These are phyloP conservation scores for Candida glucosophila DNA, from an alignment of 1,139 yeast genomes.

Conservation along the genomic window DNA sequence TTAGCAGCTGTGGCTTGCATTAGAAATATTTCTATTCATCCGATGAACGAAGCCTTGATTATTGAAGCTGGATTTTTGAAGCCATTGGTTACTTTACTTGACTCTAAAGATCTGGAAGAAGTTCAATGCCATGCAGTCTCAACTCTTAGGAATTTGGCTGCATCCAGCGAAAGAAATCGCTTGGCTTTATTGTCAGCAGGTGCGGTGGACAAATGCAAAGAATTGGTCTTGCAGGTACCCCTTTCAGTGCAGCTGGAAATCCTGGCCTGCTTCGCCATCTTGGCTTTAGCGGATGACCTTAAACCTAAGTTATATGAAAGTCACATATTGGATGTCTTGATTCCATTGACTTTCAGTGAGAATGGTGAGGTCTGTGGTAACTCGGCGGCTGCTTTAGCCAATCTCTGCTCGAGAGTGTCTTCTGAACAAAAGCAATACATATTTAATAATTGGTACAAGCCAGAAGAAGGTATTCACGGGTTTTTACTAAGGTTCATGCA, in stretches of 20 bases:
- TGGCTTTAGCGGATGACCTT: slow-evolving; percentile 92
- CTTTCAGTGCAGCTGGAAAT: slow-evolving; percentile 91
- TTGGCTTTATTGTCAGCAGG: slow-evolving; percentile 90
- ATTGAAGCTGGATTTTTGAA: slow-evolving; percentile 93
- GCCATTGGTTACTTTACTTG: slow-evolving; percentile 80
- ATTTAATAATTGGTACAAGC: slow-evolving; percentile 69
- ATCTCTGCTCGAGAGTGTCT: slow-evolving; percentile 78
- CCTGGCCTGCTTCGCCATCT: slow-evolving; percentile 93
- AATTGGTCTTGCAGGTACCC: slow-evolving; percentile 75
- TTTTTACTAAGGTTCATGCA: slow-evolving; percentile 74
- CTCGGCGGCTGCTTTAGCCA: slow-evolving; percentile 97
- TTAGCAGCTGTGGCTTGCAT: slow-evolving; percentile 97
- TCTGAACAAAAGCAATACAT: slow-evolving; percentile 70
- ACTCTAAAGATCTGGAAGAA: slow-evolving; percentile 84
- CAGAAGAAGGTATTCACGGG: slow-evolving; percentile 80
- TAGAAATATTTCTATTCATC: slow-evolving; percentile 93
- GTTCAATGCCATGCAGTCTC: slow-evolving; percentile 97
- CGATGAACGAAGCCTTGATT: slow-evolving; percentile 87
- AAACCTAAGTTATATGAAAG: slow-evolving; percentile 78
- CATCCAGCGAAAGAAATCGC: slow-evolving; percentile 88
- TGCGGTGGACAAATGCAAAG: slow-evolving; percentile 90
- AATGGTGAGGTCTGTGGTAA: slow-evolving; percentile 97
- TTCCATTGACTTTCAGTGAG: slow-evolving; percentile 81
- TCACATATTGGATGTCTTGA: slow-evolving; percentile 79
- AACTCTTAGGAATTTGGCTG: slow-evolving; percentile 90